Evolutionary conservation across 768 basidiomycete species (phyloP), one percentile per base, ranked within the genome.

Genomic region (Lactarius evosmus): DNA sequence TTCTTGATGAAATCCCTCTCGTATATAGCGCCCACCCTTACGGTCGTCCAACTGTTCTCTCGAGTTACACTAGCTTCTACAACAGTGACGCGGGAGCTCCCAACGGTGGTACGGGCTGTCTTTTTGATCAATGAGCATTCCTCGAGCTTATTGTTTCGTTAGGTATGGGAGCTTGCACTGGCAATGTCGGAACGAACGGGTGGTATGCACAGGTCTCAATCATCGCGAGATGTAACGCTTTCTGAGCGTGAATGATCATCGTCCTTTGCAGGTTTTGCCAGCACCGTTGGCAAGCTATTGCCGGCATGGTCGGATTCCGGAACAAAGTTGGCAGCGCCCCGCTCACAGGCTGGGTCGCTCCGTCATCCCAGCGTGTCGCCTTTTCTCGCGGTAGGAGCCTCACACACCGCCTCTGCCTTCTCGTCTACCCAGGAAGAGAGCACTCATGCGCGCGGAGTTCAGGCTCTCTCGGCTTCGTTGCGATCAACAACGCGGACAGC

Each of bases 21-120:
- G 0, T 36, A 6, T 36, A 4, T 16, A 74, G 72, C 34, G 85
- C 86, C 0, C 83, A 87, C 69, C 77, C 86, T 0, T 89, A 86
- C 72, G 87, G 87, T 58, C 86, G 82, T 7, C 85, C 86, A 0
- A 82, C 83, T 0, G 74, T 89, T 53, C 77, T 88, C 1, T 87
- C 85, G 0, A 82, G 83, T 64, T 89, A 85, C 69, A 32, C 27
- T 44, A 74, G 77, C 17, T 85, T 80, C 73, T 74, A 75, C 5
- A 74, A 78, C 50, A 77, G 65, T 5, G 84, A 87, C 66, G 80
- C 74, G 33, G 88, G 86, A 16, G 79, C 84, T 25, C 87, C 87
- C 0, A 87, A 88, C 68, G 77, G 78, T 57, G 83, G 84, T 79
- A 46, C 34, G 66, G 25, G 2, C 17, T 63, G 17, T 34, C 3